Evolutionary conservation across 176 grass and related monocot species (phyloP).

Genomic region (Alopecurus myosuroides): DNA sequence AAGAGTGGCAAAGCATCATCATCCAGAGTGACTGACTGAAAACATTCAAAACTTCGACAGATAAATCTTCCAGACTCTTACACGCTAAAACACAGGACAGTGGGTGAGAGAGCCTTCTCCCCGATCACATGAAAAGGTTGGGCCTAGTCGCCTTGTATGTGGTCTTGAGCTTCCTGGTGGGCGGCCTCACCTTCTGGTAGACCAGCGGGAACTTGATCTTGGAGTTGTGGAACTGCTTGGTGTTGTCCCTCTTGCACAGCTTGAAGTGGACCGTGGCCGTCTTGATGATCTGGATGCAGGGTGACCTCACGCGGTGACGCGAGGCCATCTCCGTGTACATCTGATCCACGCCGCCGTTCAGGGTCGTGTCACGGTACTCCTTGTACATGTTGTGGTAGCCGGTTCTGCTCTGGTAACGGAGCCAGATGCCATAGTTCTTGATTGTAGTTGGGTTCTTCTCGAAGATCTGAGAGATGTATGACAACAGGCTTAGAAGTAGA

Average conservation of each 20-base stretch:
- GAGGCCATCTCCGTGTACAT: slow-evolving; percentile 92
- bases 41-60: not conserved
- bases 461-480: slow-evolving; percentile 39
- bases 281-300: slow-evolving; percentile 83
- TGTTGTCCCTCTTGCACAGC: slow-evolving; percentile 79
- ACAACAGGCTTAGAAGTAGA: not conserved
- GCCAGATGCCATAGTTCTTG: slow-evolving; percentile 86
- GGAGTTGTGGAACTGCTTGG: slow-evolving; percentile 79
- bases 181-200: slow-evolving; percentile 63
- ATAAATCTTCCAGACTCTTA: not conserved
- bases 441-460: slow-evolving; percentile 71
- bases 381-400: slow-evolving; percentile 96
- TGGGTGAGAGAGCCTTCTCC: not conserved
- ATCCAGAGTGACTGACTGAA: not conserved
- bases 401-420: slow-evolving; percentile 78
- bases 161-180: slow-evolving; percentile 74
- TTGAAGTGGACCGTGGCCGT: slow-evolving; percentile 55
- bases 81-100: not conserved
- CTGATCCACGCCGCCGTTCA: slow-evolving; percentile 75
- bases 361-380: slow-evolving; percentile 77
- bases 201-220: slow-evolving; percentile 80
- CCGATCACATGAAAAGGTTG: slow-evolving; percentile 63
- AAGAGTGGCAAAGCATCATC: not conserved
- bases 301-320: slow-evolving; percentile 64
- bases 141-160: slow-evolving; percentile 75